These are phyloP conservation scores for Thielaviopsis euricoi DNA, from an alignment of 2,329 filamentous ascomycete species.

Conservation along the genomic window DNA sequence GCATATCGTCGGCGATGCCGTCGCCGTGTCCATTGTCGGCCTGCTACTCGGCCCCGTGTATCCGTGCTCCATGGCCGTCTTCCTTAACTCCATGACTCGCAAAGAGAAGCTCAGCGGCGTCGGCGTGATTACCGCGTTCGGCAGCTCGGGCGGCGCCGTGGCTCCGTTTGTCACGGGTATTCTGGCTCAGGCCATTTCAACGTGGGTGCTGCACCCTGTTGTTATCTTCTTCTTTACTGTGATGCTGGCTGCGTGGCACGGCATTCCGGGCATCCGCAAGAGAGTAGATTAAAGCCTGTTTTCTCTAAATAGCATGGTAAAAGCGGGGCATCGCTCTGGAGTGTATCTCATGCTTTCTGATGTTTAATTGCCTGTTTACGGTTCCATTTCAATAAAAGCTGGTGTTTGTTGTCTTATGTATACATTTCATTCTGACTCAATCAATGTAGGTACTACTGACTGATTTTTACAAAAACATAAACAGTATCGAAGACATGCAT, in stretches of 20 bases:
- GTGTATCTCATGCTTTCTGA: not conserved
- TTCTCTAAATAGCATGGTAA: not conserved
- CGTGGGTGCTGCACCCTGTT: slow-evolving; percentile 50
- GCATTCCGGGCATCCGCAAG: slow-evolving; percentile 40
- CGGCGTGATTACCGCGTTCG: slow-evolving; percentile 52
- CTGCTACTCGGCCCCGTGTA: slow-evolving; percentile 65
- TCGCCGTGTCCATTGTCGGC: slow-evolving; percentile 53
- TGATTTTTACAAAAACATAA: too few species aligned
- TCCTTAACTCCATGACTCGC: slow-evolving; percentile 41
- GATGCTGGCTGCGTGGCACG: slow-evolving; percentile 51
- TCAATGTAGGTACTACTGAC: too few species aligned
- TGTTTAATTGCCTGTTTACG: not conserved
- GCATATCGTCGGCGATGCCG: slow-evolving; percentile 54
- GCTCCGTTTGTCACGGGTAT: slow-evolving; percentile 51
- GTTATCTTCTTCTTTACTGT: slow-evolving; percentile 46
- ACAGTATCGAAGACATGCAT: too few species aligned
- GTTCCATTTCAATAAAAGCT: not conserved
- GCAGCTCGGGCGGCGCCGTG: slow-evolving; percentile 50
- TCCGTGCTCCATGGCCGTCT: slow-evolving; percentile 51
- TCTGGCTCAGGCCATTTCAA: slow-evolving; percentile 42
- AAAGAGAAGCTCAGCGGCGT: slow-evolving; percentile 46
- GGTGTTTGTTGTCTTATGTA: not conserved
- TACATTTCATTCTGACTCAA: not conserved
- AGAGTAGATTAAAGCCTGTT: slow-evolving; percentile 33
- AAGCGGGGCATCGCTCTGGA: not conserved